Evolutionary conservation across 116 monocot species (phyloP), one percentile per base, ranked within the genome.

Genomic region (Phalaenopsis hybrid): DNA sequence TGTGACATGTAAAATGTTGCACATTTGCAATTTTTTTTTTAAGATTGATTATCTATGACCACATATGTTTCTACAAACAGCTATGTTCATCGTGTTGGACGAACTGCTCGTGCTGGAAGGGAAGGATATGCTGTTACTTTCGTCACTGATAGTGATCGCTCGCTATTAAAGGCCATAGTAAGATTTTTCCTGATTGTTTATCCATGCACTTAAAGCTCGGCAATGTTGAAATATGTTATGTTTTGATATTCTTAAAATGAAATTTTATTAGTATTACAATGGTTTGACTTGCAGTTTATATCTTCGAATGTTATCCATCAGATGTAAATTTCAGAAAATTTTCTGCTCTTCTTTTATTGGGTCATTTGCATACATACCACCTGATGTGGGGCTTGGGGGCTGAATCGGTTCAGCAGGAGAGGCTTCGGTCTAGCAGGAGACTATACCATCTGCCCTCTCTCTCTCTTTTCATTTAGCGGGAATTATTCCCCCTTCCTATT

Each of bases 71-170:
- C 34, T 72, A 2, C 72, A 34, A 72, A 82, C 90, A 98, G 97
- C 57, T 98, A 98, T 88, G 88, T 94, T 81, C 97, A 98, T 90
- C 94, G 97, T 84, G 97, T 98, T 80, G 97, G 97, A 74, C 92
- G 97, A 49, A 98, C 97, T 76, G 97, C 97, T 57, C 88, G 97
- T 81, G 97, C 97, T 33, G 95, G 97, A 18, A 87, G 94, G 81
- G 97, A 98, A 87, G 97, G 97, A 81, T 90, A 92, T 87, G 97
- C 97, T 81, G 93, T 94, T 59, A 98, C 97, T 80, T 94, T 98
- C 87, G 95, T 98, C 16, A 90, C 95, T 76, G 97, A 98, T 75
- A 93, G 90, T 88, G 97, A 94, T 81, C 91, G 94, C 3, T 91
- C 97, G 81, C 94, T 98, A 78, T 79, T 98, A 28, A 98, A 88